phyloP scores from a whole-genome alignment of 495 filamentous ascomycete genomes.

The Delitschia confertaspora region DNA sequence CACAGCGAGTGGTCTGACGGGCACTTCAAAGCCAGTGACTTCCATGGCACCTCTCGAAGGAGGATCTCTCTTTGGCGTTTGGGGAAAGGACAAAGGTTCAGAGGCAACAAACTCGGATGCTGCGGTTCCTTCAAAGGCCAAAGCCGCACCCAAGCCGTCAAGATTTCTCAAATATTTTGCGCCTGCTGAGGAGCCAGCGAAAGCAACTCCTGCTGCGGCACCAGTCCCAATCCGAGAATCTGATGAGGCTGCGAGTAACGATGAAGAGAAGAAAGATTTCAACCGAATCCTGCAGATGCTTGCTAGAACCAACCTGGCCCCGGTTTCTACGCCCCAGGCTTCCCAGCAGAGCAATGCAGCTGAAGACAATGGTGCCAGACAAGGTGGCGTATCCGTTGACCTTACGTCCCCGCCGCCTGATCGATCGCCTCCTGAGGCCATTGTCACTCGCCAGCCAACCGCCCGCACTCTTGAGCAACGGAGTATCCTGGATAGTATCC shows the following conservation, averaged over 20 bases:
- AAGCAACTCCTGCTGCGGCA: slow-evolving; percentile 25
- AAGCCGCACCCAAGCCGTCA: slow-evolving; percentile 49
- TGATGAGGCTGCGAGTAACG: slow-evolving; percentile 41
- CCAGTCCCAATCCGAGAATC: slow-evolving; percentile 19
- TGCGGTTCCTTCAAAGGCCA: slow-evolving; percentile 37
- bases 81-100: slow-evolving; percentile 27
- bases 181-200: slow-evolving; percentile 44
- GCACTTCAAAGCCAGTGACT: too few species aligned
- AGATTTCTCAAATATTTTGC: slow-evolving; percentile 79
- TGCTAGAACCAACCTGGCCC: slow-evolving; percentile 39
- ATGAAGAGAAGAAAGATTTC: slow-evolving; percentile 83
- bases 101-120: slow-evolving; percentile 30
- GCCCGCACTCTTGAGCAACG: slow-evolving; percentile 22
- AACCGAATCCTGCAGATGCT: slow-evolving; percentile 82
- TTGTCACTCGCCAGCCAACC: slow-evolving; percentile 12
- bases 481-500: slow-evolving; percentile 16
- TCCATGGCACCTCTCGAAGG: slow-evolving; percentile 61
- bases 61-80: slow-evolving; percentile 74
- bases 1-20: too few species aligned
- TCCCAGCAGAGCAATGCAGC: not conserved
- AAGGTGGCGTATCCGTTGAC: slow-evolving; percentile 13
- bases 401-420: slow-evolving; percentile 6
- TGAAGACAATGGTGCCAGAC: slow-evolving; percentile 8
- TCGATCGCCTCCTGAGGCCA: not conserved
- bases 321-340: not conserved